These are phyloP conservation scores for Dactylellina drechsleri DNA, from an alignment of 2,329 filamentous ascomycete species.

Conservation along the genomic window DNA sequence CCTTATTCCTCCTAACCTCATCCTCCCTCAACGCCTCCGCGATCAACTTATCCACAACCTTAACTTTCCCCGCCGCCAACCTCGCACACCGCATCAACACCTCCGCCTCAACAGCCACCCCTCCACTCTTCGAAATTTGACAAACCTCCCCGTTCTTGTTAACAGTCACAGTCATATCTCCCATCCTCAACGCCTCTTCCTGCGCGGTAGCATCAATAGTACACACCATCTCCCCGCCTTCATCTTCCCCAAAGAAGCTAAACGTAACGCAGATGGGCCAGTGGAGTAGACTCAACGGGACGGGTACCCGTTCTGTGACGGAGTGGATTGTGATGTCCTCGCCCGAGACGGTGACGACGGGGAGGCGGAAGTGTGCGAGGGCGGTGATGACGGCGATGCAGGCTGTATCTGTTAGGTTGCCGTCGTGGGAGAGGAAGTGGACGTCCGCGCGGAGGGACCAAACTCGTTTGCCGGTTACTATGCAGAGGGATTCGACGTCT, in stretches of 20 bases:
- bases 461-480: conserved; percentile 88
- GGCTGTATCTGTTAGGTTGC: conserved; percentile 84
- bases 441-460: conserved; percentile 92
- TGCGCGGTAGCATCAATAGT: conserved; percentile 77
- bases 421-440: conserved; percentile 90
- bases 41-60: conserved; percentile 79
- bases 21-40: conserved; percentile 80
- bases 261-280: conserved; percentile 92
- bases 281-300: conserved; percentile 89
- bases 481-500: conserved; percentile 94
- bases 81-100: conserved; percentile 79
- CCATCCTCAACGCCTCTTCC: conserved; percentile 80
- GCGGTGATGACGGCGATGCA: conserved; percentile 89
- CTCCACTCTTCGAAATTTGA: conserved; percentile 89
- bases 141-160: conserved; percentile 92
- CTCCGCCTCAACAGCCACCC: conserved; percentile 81
- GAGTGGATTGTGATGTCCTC: conserved; percentile 86
- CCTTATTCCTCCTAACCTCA: conserved; percentile 78
- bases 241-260: conserved; percentile 74
- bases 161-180: conserved; percentile 81
- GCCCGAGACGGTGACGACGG: conserved; percentile 86
- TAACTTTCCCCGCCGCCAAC: conserved; percentile 79
- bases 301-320: conserved; percentile 84
- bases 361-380: conserved; percentile 88
- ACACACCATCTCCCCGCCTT: conserved; percentile 72